A percentile compares a stretch with the other conserved stretches of the same genome.
Conservation (phyloP, 140 eudicot species). For the Flaveria floridana region DNA sequence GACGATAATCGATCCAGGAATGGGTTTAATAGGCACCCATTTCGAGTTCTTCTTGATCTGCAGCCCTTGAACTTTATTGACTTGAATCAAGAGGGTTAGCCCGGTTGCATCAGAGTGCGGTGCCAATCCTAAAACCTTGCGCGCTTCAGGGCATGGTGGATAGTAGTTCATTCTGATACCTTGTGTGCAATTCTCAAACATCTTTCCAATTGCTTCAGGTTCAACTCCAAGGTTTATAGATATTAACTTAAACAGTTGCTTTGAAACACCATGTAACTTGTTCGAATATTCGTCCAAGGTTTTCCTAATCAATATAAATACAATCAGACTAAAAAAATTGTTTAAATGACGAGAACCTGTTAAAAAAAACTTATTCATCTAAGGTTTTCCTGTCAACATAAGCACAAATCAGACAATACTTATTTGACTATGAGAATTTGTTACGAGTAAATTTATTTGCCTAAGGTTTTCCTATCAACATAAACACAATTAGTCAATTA, state of each 20-base stretch:
- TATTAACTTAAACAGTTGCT: conserved; percentile 35
- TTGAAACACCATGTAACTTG: conserved; percentile 30
- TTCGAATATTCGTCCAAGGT: conserved; percentile 45
- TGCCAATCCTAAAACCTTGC: conserved; percentile 52
- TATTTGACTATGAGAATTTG: no score
- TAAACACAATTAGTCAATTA: no score
- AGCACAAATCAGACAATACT: no score
- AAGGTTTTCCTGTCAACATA: no score
- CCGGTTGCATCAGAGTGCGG: conserved; percentile 64
- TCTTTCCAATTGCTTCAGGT: conserved; percentile 22
- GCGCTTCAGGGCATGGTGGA: conserved; percentile 55
- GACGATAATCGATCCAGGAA: conserved; percentile 48
- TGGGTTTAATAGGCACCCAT: conserved; percentile 58
- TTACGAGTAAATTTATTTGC: no score
- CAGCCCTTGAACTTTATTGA: conserved; percentile 53
- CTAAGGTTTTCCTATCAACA: no score
- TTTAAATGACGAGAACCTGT: no score
- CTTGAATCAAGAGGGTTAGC: conserved; percentile 47
- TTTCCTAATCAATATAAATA: conserved; percentile 26
- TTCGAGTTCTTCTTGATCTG: conserved; percentile 46
- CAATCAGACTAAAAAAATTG: not conserved
- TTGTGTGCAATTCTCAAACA: conserved; percentile 44
- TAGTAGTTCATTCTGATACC: conserved; percentile 60
- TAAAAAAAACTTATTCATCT: no score
- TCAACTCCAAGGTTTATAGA: conserved; percentile 48